Evolutionary conservation across 2,329 filamentous ascomycete genomes (phyloP).

Genomic region (Botrytis aclada): DNA sequence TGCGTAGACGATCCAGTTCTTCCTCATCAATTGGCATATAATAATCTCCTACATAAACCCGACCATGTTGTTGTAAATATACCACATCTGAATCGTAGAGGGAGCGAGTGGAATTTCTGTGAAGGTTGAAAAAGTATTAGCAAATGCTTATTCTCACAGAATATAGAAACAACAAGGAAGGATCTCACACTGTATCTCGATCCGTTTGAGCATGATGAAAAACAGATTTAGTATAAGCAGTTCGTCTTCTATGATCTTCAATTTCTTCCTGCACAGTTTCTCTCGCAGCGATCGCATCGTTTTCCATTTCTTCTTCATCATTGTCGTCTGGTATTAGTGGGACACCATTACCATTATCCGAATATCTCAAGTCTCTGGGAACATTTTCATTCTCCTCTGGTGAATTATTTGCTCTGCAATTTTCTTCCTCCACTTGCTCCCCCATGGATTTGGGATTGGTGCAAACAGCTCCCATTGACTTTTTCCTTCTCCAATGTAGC

Average conservation of each 20-base stretch:
- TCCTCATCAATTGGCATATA: constrained; percentile 37
- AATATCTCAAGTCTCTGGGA: not conserved
- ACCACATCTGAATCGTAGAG: constrained; percentile 35
- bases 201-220: constrained; percentile 19
- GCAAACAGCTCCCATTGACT: constrained; percentile 8
- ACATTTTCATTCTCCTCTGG: not conserved
- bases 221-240: constrained; percentile 18
- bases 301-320: constrained; percentile 3
- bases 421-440: not conserved
- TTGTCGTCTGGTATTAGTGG: constrained; percentile 6
- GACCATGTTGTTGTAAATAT: constrained; percentile 47
- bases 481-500: not conserved
- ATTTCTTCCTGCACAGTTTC: constrained; percentile 1
- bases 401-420: not conserved
- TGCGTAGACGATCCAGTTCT: constrained; percentile 35
- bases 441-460: constrained; percentile 3
- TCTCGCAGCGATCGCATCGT: constrained; percentile 1
- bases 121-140: not conserved
- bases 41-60: constrained; percentile 49
- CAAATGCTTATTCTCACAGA: not conserved
- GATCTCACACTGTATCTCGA: constrained; percentile 22
- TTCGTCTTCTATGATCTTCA: not conserved
- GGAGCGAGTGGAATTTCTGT: constrained; percentile 36
- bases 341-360: not conserved
- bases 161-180: not conserved